Evolutionary conservation across 192 early-diverging fungal genomes (phyloP), one percentile per base, ranked within the genome.

Genomic region (Linnemannia zychae): DNA sequence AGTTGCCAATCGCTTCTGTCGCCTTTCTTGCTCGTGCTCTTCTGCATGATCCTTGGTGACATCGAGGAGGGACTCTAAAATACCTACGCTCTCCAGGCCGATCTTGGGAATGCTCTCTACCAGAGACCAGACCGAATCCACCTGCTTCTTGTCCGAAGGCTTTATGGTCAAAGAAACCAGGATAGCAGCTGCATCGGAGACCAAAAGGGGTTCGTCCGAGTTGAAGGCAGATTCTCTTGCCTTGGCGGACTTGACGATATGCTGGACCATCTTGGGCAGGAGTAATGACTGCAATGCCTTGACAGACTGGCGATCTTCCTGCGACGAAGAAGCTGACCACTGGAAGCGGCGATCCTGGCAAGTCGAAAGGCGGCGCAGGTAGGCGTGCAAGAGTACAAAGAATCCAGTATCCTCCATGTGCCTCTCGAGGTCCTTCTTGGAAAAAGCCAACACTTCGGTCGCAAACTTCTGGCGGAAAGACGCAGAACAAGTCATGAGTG

Each of bases 251-350:
- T 60, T 70, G 36, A 49, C 53, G 20, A 89, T 72, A 13, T 53
- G 67, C 24, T 78, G 70, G 36, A 84, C 72, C 4, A 89, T 66
- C 37, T 48, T 67, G 0, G 77, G 46, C 1, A 76, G 68, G 34
- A 78, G 68, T 24, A 71, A 18, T 24, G 81, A 52, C 5, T 48
- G 52, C 67, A 87, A 46, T 47, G 68, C 53, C 9, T 60, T 52
- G 15, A 84, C 63, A 38, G 88, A 66, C 13, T 75, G 40, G 1
- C 76, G 81, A 44, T 88, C 88, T 36, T 75, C 37, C 9, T 78
- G 60, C 46, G 78, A 74, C 17, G 67, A 52, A 34, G 74, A 80
- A 16, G 46, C 28, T 22, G 87, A 81, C 87, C 87, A 85, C 3
- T 20, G 48, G 57, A 67, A 79, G 0, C 44, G 63, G 22, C 38